A percentile compares a stretch with the other conserved stretches of the same genome.
phyloP scores from a whole-genome alignment of 306 rosid species.

The Inga oerstediana region DNA sequence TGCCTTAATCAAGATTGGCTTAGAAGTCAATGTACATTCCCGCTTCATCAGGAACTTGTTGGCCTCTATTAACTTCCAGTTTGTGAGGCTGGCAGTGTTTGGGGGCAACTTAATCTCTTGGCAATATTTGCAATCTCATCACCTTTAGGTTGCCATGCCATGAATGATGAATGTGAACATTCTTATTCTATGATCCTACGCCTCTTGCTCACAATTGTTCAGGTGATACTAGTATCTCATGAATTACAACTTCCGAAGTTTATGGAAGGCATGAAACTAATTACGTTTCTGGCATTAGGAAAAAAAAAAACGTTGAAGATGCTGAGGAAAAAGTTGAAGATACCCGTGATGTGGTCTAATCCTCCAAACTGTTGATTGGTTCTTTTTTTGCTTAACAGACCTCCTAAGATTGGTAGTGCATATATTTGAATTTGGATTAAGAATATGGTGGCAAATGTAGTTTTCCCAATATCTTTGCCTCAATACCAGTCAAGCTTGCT shows the following conservation, averaged over 20 bases:
- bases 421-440: not conserved
- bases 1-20: not conserved
- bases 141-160: not conserved
- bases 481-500: not conserved
- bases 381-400: not conserved
- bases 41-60: not conserved
- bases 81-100: not conserved
- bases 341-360: not conserved
- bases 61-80: not conserved
- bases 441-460: not conserved
- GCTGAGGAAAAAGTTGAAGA: not conserved
- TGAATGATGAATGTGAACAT: not conserved
- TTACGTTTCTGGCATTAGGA: not conserved
- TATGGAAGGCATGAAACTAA: not conserved
- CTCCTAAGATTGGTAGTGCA: not conserved
- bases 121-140: not conserved
- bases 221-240: not conserved
- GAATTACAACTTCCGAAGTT: not conserved
- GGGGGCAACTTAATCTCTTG: not conserved
- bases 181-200: not conserved
- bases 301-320: too few species aligned
- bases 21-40: not conserved
- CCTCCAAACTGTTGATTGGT: not conserved
- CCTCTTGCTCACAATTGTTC: not conserved
- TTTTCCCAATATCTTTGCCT: not conserved